Base-by-base conservation (phyloP, 176 grass and related monocot genomes). In the Dactylis glomerata region DNA sequence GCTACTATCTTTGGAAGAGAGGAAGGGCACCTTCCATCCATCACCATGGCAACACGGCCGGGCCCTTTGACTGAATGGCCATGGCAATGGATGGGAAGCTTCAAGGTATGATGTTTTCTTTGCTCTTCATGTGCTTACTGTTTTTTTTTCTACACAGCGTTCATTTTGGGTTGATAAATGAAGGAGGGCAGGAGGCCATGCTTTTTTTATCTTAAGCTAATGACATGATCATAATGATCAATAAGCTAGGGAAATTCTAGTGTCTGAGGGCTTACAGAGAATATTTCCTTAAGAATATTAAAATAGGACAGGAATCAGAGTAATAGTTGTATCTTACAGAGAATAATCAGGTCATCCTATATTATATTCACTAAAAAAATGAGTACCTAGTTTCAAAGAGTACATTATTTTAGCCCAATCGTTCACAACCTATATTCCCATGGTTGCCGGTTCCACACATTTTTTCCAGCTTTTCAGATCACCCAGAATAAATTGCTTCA, bases 51-150 rank as follows among this genome's bases (percentile, higher is more conserved):
- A 91, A 88, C 90, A 45, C 86, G 75, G 59, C 95, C 95, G 0
- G 95, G 95, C 4, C 86, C 88, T 76, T 86, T 97, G 78, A 95
- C 88, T 12, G 66, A 93, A 86, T 97, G 95, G 95, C 95, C 95
- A 88, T 97, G 95, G 95, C 86, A 91, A 13, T 88, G 95, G 82
- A 92, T 97, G 38, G 92, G 95, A 36, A 91, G 79, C 57, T 95
- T 93, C 90, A 97, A 97, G 92, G 95, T 97, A 81, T 67, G 75
- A 55, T 34, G 22, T 56, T 37, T 12, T 68, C 55, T 31, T 55
- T 57, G 30, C 20, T 63, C 45, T 46, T 56, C 20, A 56, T 40
- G 11, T 81, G n/a, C 14, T 13, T 22, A 19, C 16, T 13, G 6
- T 11, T 82, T 41, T 28, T 44, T 42, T 19, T 75, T 12, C 15